Evolutionary conservation across 2,329 filamentous ascomycete genomes (phyloP).

Genomic region (Raffaelea ambrosiae): DNA sequence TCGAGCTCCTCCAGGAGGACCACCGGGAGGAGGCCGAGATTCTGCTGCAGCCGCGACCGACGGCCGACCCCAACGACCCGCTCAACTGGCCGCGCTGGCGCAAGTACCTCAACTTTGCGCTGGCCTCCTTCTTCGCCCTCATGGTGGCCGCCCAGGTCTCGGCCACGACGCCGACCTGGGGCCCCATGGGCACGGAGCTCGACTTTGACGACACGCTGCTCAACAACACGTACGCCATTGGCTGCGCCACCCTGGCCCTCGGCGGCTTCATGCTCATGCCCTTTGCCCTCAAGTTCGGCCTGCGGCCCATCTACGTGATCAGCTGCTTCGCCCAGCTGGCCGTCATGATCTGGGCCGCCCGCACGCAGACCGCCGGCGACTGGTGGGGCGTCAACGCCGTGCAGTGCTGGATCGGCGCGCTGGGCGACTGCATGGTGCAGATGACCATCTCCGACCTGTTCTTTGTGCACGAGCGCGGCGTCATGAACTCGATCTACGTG

Average conservation of each 20-base stretch:
- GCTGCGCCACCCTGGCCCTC: constrained; percentile 33
- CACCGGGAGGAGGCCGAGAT: constrained; percentile 33
- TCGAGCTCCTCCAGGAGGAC: not conserved
- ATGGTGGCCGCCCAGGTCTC: constrained; percentile 36
- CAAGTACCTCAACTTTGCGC: constrained; percentile 38
- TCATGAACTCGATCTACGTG: constrained; percentile 39
- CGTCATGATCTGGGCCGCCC: constrained; percentile 28
- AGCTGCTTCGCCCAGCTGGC: constrained; percentile 35
- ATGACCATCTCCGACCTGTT: constrained; percentile 46
- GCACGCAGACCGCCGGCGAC: constrained; percentile 11
- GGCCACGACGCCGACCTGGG: constrained; percentile 28
- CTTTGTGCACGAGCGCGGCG: constrained; percentile 46
- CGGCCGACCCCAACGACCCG: constrained; percentile 41
- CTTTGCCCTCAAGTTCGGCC: constrained; percentile 33
- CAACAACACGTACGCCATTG: constrained; percentile 17
- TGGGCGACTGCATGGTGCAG: constrained; percentile 37
- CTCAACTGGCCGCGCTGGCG: constrained; percentile 35
- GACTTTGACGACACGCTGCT: constrained; percentile 20
- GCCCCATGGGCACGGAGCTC: constrained; percentile 16
- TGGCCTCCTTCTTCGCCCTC: constrained; percentile 44
- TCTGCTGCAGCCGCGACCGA: constrained; percentile 41
- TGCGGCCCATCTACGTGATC: constrained; percentile 32
- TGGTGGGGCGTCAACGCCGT: constrained; percentile 11
- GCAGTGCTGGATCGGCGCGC: constrained; percentile 32
- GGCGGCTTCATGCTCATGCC: constrained; percentile 38